Percentiles rank a stretch among this genome's conserved stretches.
These are phyloP conservation scores for Suillus hirtellus DNA, from an alignment of 768 basidiomycete genomes.

Conservation along the genomic window DNA sequence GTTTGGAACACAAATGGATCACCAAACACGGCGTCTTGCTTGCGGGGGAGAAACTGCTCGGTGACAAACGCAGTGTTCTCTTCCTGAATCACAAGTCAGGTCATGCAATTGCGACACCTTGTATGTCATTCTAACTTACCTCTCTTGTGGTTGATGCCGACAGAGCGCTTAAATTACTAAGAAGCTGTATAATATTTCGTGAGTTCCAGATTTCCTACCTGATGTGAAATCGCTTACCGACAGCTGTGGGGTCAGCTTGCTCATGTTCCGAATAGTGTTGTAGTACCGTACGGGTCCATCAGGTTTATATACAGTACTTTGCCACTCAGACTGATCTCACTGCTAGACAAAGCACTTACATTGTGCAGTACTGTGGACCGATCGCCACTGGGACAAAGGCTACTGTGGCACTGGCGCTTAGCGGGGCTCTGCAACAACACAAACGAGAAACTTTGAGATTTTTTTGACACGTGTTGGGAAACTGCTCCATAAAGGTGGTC, in stretches of 20 bases:
- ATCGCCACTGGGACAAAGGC: constrained; percentile 16
- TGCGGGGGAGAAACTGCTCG: constrained; percentile 32
- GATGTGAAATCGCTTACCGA: constrained; percentile 23
- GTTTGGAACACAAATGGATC: constrained; percentile 33
- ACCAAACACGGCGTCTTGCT: constrained; percentile 29
- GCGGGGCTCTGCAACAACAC: background rate
- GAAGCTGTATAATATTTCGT: constrained; percentile 19
- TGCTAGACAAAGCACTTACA: constrained; percentile 24
- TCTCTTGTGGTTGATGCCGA: constrained; percentile 17
- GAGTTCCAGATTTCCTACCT: background rate
- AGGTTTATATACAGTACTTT: constrained; percentile 25
- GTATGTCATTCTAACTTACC: constrained; percentile 17
- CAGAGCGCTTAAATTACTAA: constrained; percentile 26
- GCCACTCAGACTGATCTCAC: constrained; percentile 25
- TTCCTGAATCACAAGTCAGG: constrained; percentile 17
- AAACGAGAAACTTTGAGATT: constrained; percentile 2
- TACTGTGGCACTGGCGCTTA: background rate
- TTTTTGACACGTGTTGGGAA: background rate
- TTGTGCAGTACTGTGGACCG: constrained; percentile 12
- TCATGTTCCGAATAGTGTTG: constrained; percentile 18
- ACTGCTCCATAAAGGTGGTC: background rate
- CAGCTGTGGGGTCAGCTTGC: constrained; percentile 33
- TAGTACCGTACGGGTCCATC: background rate
- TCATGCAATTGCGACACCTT: background rate
- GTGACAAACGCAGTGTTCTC: constrained; percentile 22